Base-by-base conservation (phyloP, 352 stramenopile genomes). In the Aphanomyces cochlioides region DNA sequence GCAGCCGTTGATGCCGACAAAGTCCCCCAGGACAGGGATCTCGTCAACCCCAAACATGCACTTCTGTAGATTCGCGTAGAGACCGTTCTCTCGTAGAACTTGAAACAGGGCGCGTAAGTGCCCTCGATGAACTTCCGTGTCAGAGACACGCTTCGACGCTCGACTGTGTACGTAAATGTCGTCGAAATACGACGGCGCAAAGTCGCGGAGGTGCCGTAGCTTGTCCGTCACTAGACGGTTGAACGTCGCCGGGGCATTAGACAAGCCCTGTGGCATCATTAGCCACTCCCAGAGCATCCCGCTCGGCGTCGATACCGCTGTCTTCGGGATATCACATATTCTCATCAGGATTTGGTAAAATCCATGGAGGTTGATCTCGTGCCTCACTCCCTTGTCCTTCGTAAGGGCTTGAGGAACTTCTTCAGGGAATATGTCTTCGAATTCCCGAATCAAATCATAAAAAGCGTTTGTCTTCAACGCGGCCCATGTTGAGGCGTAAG, bases 251-350 rank as follows among this genome's bases (percentile, higher is more conserved):
- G 78, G 70, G 5, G 74, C 72, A 41, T 77, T 79, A 0, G 39
- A 69, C 2, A 79, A 68, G 1, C 74, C 71, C 34, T 75, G 56
- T 0, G 76, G 74, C 66, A 75, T 77, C 21, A 77, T 70, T 0
- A 82, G 53, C 39, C 68, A 77, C 59, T 82, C 70, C 66, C 72
- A 82, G 7, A 82, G 69, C 50, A 58, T 58, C 0, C 74, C 67
- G 21, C 66, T 76, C 0, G 73, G 73, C 0, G 36, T 84, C 69
- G 8, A 82, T 57, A 1, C 60, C 54, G 8, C 28, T 28, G 28
- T 28, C 28, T 28, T 28, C 28, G 28, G 28, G 28, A 28, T 28
- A 28, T 28, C 28, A 28, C 28, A 28, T 0, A 28, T 28, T 28
- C 28, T 0, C 28, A 28, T 28, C 28, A 28, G 2, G 0, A 28